Base-by-base conservation (phyloP, 495 filamentous ascomycete species). In the Staphylotrichum longicolle region DNA sequence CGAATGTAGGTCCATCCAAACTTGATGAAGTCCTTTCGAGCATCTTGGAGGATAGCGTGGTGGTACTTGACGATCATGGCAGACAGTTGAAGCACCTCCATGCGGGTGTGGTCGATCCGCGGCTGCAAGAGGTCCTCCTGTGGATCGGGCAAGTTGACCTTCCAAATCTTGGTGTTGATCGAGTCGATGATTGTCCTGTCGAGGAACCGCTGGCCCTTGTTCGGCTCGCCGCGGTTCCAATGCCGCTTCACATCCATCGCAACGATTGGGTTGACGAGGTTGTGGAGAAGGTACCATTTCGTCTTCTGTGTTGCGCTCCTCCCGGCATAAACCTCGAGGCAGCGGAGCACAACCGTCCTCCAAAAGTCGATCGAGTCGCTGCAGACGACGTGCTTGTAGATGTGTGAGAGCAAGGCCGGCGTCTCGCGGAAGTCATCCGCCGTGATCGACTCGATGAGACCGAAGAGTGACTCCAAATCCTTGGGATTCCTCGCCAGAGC, bases 1-100 rank as follows among this genome's bases (percentile, higher is more conserved):
- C 91, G 86, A 60, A 98, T 98, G 70, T 94, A 98, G 34, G 92
- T 97, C 95, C 95, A 99, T 4, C 91, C 92, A 72, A 97, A 98
- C 73, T 96, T 97, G 68, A 99, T 98, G 61, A 99, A 91, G 63
- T 99, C 95, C 73, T 98, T 99, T 27, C 95, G 89, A 5, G 90
- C 89, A 68, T 97, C 93, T 54, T 91, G 85, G 8, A 98, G 80
- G 30, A 92, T 86, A 33, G 82, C 81, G 61, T 90, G 82, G 63
- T 98, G 91, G 63, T 98, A 95, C 66, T 97, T 97, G 71, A 99
- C 87, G 37, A 99, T 79, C 77, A 99, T 82, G 1, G 95, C 92
- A 0, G 94, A 96, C 60, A 97, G 82, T 69, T 99, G 95, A 14
- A 99, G 83, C 10, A 96, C 81, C 69, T 99, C 94, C 87, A 99